phyloP scores from a whole-genome alignment of 2,329 filamentous ascomycete species.

The Alternaria sp. region DNA sequence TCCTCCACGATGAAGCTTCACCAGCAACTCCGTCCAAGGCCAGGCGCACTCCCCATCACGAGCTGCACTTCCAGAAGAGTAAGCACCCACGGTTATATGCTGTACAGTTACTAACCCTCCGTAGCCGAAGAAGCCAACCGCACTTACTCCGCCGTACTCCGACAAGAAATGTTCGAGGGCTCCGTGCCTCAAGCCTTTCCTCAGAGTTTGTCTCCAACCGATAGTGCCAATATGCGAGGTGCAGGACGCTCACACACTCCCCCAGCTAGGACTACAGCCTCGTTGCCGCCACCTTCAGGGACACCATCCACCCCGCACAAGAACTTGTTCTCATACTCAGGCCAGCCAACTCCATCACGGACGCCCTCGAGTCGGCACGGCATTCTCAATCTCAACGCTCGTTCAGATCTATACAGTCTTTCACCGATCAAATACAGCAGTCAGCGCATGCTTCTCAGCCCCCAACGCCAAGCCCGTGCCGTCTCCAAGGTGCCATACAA shows the following conservation, averaged over 20 bases:
- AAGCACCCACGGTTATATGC: slow-evolving; percentile 20
- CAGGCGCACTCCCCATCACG: slow-evolving; percentile 84
- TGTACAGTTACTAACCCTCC: slow-evolving; percentile 24
- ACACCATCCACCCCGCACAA: slow-evolving; percentile 97
- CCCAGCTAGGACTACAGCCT: slow-evolving; percentile 69
- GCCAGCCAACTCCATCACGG: slow-evolving; percentile 87
- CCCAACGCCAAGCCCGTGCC: slow-evolving; percentile 84
- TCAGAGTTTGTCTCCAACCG: slow-evolving; percentile 61
- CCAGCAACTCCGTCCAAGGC: slow-evolving; percentile 88
- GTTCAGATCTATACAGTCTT: slow-evolving; percentile 92
- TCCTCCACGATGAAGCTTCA: slow-evolving; percentile 91
- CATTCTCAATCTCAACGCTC: slow-evolving; percentile 80
- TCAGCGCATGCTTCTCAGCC: slow-evolving; percentile 91
- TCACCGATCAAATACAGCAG: slow-evolving; percentile 93
- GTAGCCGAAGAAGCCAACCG: slow-evolving; percentile 91
- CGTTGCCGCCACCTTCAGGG: slow-evolving; percentile 73
- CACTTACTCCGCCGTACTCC: slow-evolving; percentile 86
- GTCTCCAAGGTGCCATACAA: slow-evolving; percentile 98
- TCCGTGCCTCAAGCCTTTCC: slow-evolving; percentile 83
- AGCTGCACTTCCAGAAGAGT: slow-evolving; percentile 92
- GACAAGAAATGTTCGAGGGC: slow-evolving; percentile 90
- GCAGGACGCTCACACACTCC: slow-evolving; percentile 82
- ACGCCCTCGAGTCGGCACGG: slow-evolving; percentile 89
- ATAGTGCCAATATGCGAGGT: slow-evolving; percentile 66
- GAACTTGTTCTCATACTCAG: slow-evolving; percentile 90